phyloP scores from a whole-genome alignment of 768 basidiomycete genomes.

The Pleurotus djamor region DNA sequence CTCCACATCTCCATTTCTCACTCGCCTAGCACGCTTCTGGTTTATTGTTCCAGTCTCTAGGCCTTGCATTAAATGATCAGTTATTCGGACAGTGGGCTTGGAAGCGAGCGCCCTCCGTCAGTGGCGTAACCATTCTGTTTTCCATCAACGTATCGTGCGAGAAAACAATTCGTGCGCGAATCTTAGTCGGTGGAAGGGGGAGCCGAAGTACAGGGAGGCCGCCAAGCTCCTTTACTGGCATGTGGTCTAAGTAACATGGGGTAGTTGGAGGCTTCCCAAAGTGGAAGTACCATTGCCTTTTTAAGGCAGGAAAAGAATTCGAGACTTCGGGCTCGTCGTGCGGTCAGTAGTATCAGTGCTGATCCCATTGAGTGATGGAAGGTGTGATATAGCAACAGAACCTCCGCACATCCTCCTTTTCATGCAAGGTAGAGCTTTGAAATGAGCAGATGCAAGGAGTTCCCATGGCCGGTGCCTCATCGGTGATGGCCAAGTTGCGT shows the following conservation, averaged over 20 bases:
- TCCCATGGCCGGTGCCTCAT: background rate
- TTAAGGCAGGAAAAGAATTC: background rate
- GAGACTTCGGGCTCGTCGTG: conserved; percentile 8
- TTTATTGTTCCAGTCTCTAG: background rate
- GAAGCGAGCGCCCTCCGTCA: background rate
- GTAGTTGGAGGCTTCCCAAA: background rate
- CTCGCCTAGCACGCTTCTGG: background rate
- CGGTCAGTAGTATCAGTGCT: no score
- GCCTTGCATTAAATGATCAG: background rate
- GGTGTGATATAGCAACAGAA: no score
- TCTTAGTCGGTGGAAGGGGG: background rate
- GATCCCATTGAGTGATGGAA: no score
- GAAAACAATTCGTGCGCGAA: background rate
- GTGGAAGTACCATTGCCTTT: background rate
- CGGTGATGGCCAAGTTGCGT: background rate
- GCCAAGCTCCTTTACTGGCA: background rate
- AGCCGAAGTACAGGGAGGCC: background rate
- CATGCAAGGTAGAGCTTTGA: no score
- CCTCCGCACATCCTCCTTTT: no score
- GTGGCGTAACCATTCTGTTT: background rate
- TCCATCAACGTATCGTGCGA: no score
- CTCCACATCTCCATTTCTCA: background rate
- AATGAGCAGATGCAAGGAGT: background rate
- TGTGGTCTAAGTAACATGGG: no score
- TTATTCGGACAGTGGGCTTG: background rate